Evolutionary conservation across 2,329 filamentous ascomycete genomes (phyloP).

Genomic region (Trichoderma endophyticum): DNA sequence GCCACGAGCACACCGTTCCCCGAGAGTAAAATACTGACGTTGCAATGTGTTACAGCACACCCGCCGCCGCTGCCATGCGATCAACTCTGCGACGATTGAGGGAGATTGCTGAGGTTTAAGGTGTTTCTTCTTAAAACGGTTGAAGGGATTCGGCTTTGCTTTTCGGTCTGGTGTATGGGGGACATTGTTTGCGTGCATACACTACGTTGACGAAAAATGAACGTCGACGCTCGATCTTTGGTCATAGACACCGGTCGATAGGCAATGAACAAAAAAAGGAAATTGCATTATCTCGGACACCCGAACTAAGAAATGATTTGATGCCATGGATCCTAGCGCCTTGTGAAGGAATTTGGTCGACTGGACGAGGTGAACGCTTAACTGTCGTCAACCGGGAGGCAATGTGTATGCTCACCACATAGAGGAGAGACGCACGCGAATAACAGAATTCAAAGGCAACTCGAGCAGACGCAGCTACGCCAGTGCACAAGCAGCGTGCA

Average conservation of each 20-base stretch:
- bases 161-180: constrained; percentile 47
- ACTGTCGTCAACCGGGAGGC: background rate
- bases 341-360: background rate
- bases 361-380: background rate
- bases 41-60: constrained; percentile 59
- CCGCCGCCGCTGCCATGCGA: constrained; percentile 88
- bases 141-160: constrained; percentile 40
- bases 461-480: background rate
- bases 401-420: background rate
- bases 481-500: background rate
- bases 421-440: background rate
- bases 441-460: background rate
- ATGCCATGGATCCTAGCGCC: background rate
- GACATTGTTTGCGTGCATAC: constrained; percentile 44
- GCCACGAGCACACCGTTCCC: background rate
- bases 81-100: constrained; percentile 96
- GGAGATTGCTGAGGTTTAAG: constrained; percentile 94
- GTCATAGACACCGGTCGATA: constrained; percentile 42
- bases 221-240: constrained; percentile 41
- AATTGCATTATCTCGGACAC: constrained; percentile 34
- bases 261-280: constrained; percentile 40
- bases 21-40: constrained; percentile 27
- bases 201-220: constrained; percentile 41
- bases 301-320: background rate
- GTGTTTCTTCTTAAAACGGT: constrained; percentile 30